phyloP scores from a whole-genome alignment of 495 filamentous ascomycete genomes.

The Podospora tetraspora region DNA sequence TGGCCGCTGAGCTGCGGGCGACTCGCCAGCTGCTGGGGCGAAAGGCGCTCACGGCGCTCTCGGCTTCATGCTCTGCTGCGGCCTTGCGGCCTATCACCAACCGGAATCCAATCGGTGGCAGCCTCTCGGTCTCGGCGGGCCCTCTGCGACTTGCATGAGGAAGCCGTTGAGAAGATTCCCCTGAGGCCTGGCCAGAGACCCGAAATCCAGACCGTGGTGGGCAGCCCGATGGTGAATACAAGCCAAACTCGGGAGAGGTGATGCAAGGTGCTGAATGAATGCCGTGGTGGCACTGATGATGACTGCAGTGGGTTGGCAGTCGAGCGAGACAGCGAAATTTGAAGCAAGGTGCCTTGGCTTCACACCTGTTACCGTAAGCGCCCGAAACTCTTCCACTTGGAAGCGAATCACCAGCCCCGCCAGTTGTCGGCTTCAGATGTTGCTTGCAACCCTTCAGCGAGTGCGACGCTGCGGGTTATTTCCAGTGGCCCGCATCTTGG shows the following conservation, averaged over 20 bases:
- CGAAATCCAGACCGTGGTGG: not conserved
- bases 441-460: not conserved
- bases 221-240: not conserved
- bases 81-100: conserved; percentile 13
- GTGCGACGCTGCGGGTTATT: conserved; percentile 5
- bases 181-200: not conserved
- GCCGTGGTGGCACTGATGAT: not conserved
- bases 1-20: conserved; percentile 30
- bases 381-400: conserved; percentile 9
- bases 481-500: not conserved
- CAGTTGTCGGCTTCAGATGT: not conserved
- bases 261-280: not conserved
- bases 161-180: not conserved
- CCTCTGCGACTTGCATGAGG: not conserved
- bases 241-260: not conserved
- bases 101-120: conserved; percentile 6
- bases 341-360: not conserved
- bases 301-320: not conserved
- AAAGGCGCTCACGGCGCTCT: conserved; percentile 13
- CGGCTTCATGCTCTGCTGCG: conserved; percentile 2
- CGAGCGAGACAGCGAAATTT: not conserved
- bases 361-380: conserved; percentile 10
- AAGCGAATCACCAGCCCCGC: conserved; percentile 15
- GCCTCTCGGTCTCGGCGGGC: not conserved
- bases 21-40: conserved; percentile 25